Evolutionary conservation across 2,329 filamentous ascomycete species (phyloP).

Genomic region (Alternaria tenuissima): DNA sequence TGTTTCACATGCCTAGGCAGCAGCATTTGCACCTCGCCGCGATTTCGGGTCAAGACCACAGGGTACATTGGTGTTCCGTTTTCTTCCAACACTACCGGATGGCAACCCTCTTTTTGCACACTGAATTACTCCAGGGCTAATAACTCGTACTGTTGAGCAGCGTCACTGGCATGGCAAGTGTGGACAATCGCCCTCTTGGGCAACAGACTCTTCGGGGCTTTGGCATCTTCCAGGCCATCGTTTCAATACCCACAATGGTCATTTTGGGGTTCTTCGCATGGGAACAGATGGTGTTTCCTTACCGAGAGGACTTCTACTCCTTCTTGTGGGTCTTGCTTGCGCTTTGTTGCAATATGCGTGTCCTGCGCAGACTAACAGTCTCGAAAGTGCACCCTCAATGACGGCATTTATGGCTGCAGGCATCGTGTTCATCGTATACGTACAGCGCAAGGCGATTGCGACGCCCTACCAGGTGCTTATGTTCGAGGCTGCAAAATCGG

Average conservation of each 20-base stretch:
- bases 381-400: not conserved
- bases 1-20: not conserved
- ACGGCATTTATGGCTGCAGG: slow-evolving; percentile 3
- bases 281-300: not conserved
- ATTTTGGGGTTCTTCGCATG: slow-evolving; percentile 1
- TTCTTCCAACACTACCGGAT: not conserved
- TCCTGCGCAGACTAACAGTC: not conserved
- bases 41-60: not conserved
- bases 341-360: not conserved
- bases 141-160: not conserved
- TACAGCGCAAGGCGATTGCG: not conserved
- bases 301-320: not conserved
- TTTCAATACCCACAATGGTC: not conserved
- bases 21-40: not conserved
- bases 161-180: not conserved
- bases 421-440: slow-evolving; percentile 2
- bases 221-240: slow-evolving; percentile 2
- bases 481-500: not conserved
- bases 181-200: not conserved
- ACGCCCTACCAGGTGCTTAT: not conserved
- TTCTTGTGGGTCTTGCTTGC: not conserved
- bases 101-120: not conserved
- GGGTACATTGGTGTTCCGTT: not conserved
- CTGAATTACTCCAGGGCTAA: not conserved
- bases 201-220: slow-evolving; percentile 1